Base-by-base conservation (phyloP, 2,329 filamentous ascomycete species). In the Emergomyces orientalis region DNA sequence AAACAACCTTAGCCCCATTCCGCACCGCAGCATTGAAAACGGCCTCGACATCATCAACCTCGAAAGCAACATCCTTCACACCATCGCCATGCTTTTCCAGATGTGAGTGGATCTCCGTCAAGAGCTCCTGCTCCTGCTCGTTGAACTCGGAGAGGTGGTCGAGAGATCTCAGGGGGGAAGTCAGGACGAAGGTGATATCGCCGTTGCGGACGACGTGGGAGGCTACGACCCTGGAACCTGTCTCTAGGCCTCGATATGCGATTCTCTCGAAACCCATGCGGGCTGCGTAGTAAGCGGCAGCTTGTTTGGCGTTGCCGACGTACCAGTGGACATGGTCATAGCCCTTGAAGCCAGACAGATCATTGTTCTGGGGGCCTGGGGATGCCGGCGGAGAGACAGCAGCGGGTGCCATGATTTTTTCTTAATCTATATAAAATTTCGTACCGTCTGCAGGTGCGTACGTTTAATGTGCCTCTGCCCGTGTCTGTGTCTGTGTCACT, bases 321-420 rank as follows among this genome's bases (percentile, higher is more conserved):
- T 91, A 96, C 92, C 92, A 97, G 69, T 91, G 92, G 63, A 96
- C 85, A 76, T 96, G 90, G 77, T 96, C 90, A 75, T 96, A 97
- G 72, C 90, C 91, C 65, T 85, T 84, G 79, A 96, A 78, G 65
- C 72, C 74, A 59, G 71, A 70, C 19, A 77, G 65, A 25, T 69
- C 69, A 51, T 68, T 69, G 17, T 59, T 60, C 6, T 63, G 56
- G 6, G 64, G 60, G 8, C 66, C 65, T n/a, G 69, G 63, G 30
- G 72, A 70, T 58, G 73, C 69, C 67, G 61, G 73, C 70, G 25
- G 74, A 68, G 74, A 75, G 72, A 59, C 65, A 65, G 66, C 61
- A 61, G 49, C 57, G 11, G 61, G 63, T 13, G 65, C 59, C 61
- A 65, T 65, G 19, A 22, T 56, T 34, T 14, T 4, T n/a, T 37